phyloP scores from a whole-genome alignment of 2,329 filamentous ascomycete genomes.

The Neophaeococcomyces mojaviensis region DNA sequence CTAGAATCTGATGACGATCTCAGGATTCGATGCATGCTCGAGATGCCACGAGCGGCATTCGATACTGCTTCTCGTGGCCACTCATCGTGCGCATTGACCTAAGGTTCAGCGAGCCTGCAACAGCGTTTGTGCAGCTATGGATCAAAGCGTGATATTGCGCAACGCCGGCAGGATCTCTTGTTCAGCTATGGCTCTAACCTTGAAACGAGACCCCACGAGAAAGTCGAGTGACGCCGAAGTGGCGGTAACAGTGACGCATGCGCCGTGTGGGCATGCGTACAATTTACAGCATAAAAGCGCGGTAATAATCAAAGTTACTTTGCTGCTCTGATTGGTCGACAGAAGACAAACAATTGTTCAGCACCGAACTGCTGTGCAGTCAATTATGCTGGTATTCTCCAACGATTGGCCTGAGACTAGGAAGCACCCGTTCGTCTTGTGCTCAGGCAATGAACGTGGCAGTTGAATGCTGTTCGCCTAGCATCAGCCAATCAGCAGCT shows the following conservation, averaged over 20 bases:
- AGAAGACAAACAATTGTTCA: background rate
- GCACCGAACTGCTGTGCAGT: background rate
- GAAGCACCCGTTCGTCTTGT: too few species aligned
- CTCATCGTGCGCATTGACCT: background rate
- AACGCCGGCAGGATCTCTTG: too few species aligned
- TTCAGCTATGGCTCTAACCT: too few species aligned
- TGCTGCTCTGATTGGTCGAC: background rate
- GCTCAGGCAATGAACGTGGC: too few species aligned
- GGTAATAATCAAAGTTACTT: background rate
- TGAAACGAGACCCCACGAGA: background rate
- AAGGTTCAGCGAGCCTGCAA: background rate
- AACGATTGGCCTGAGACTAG: too few species aligned
- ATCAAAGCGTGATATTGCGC: background rate
- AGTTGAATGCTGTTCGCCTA: too few species aligned
- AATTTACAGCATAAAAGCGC: constrained; percentile 8
- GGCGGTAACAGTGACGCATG: background rate
- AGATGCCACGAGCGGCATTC: background rate
- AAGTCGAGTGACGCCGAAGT: background rate
- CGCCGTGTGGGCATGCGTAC: background rate
- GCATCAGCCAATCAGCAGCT: too few species aligned
- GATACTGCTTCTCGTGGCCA: background rate
- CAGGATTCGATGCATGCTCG: background rate
- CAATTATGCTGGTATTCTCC: too few species aligned
- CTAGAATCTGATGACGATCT: background rate
- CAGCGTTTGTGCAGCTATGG: too few species aligned